Conservation (phyloP, 2,329 filamentous ascomycete genomes). For the Colletotrichum spinosum region DNA sequence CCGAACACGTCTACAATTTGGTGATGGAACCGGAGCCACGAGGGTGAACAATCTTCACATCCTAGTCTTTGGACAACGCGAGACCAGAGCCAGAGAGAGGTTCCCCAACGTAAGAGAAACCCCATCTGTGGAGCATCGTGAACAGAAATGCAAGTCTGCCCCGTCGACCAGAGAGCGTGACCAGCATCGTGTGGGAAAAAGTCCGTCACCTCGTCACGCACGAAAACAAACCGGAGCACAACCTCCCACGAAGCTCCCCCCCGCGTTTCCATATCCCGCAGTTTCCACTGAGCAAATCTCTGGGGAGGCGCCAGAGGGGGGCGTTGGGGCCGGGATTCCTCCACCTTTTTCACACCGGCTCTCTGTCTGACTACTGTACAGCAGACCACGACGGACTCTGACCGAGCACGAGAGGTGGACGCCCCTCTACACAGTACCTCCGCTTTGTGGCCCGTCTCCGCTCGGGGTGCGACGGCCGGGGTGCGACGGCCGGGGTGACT, state of each 20-base stretch:
- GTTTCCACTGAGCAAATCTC: constrained; percentile 3
- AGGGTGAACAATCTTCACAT: neutral
- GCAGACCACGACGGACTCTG: constrained; percentile 22
- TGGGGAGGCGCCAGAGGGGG: constrained; percentile 11
- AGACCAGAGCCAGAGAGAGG: constrained; percentile 3
- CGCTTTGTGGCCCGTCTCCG: no score
- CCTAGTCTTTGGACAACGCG: constrained; percentile 1
- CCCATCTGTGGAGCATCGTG: neutral
- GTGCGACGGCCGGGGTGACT: no score
- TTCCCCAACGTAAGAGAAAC: constrained; percentile 3
- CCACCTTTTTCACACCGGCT: constrained; percentile 15
- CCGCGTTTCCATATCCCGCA: constrained; percentile 27
- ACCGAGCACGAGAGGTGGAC: constrained; percentile 20
- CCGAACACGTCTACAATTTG: rapidly evolving
- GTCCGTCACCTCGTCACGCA: neutral
- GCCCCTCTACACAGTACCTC: no score
- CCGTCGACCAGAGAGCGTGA: neutral
- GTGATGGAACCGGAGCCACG: neutral
- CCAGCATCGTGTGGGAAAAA: neutral
- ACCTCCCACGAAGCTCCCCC: neutral
- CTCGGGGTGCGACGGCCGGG: no score
- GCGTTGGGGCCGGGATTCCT: constrained; percentile 3
- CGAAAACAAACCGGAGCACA: neutral
- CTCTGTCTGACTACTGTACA: neutral
- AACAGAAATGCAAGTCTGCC: neutral